phyloP scores from a whole-genome alignment of 108 stramenopile species.

The Ochromonas danica region DNA sequence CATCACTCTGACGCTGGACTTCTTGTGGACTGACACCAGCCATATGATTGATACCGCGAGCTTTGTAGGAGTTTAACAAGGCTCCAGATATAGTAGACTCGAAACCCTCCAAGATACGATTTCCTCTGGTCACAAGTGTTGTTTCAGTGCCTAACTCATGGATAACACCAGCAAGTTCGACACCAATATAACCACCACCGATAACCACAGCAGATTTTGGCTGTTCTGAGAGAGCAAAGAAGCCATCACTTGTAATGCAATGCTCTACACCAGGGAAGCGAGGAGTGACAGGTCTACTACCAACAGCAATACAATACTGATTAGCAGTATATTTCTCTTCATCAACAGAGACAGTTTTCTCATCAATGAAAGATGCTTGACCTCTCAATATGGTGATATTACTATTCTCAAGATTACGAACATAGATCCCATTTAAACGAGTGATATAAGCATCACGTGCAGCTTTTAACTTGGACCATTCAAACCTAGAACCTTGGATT shows the following conservation, averaged over 20 bases:
- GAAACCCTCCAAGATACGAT: slow-evolving; percentile 69
- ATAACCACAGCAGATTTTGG: slow-evolving; percentile 82
- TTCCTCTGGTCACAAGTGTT: slow-evolving; percentile 66
- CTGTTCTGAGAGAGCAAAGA: slow-evolving; percentile 81
- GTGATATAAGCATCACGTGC: slow-evolving; percentile 76
- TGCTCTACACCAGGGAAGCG: slow-evolving; percentile 64
- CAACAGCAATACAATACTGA: slow-evolving; percentile 82
- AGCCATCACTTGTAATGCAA: slow-evolving; percentile 77
- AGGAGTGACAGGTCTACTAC: slow-evolving; percentile 73
- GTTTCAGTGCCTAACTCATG: slow-evolving; percentile 76
- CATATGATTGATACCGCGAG: slow-evolving; percentile 67
- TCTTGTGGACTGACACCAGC: slow-evolving; percentile 61
- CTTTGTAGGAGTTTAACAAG: slow-evolving; percentile 68
- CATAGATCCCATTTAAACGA: slow-evolving; percentile 79
- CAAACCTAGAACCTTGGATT: slow-evolving; percentile 49
- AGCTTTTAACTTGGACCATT: slow-evolving; percentile 75
- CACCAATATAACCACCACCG: slow-evolving; percentile 96
- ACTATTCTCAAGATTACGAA: slow-evolving; percentile 56
- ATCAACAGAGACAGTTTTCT: slow-evolving; percentile 42
- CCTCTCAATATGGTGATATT: slow-evolving; percentile 59
- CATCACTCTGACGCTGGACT: slow-evolving; percentile 61
- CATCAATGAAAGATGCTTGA: slow-evolving; percentile 44
- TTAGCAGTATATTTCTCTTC: slow-evolving; percentile 63
- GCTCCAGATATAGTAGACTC: slow-evolving; percentile 72
- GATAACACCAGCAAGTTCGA: slow-evolving; percentile 86